Percentiles rank a stretch among this genome's conserved stretches.
Conservation (phyloP, 768 basidiomycete species). For the Mrakia gelida region DNA sequence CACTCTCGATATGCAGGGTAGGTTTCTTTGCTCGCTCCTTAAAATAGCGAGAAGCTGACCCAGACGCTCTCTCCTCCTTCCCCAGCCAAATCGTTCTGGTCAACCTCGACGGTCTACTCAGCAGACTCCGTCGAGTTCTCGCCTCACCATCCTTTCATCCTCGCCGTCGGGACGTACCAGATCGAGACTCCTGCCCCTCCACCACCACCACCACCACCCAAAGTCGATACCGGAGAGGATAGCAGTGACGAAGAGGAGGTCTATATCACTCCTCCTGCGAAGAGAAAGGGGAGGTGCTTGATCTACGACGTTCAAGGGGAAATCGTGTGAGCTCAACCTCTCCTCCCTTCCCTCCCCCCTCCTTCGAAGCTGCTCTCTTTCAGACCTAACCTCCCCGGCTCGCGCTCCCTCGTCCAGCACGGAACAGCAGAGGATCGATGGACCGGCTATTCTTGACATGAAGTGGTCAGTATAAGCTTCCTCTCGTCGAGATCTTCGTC, state of each 20-base stretch:
- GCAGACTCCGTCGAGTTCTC: slow-evolving; percentile 92
- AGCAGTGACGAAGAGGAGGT: slow-evolving; percentile 34
- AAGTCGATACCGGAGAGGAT: slow-evolving; percentile 25
- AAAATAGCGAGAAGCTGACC: background rate
- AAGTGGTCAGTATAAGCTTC: slow-evolving; percentile 66
- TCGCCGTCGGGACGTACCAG: slow-evolving; percentile 90
- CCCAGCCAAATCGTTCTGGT: slow-evolving; percentile 39
- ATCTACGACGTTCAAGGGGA: slow-evolving; percentile 50
- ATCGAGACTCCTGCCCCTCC: slow-evolving; percentile 48
- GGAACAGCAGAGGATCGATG: slow-evolving; percentile 60
- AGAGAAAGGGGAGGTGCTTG: slow-evolving; percentile 66
- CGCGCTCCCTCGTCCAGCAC: slow-evolving; percentile 35
- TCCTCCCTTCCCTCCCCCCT: background rate
- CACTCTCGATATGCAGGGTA: background rate
- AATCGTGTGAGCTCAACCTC: slow-evolving; percentile 10
- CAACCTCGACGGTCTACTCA: slow-evolving; percentile 67
- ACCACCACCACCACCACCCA: background rate
- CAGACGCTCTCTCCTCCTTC: background rate
- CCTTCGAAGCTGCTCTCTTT: background rate
- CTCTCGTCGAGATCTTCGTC: no score
- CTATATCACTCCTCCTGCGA: slow-evolving; percentile 33
- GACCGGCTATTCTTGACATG: slow-evolving; percentile 84
- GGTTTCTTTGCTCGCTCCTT: background rate
- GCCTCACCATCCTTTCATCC: slow-evolving; percentile 62
- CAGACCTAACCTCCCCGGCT: background rate